Evolutionary conservation across 495 filamentous ascomycete species (phyloP).

Genomic region (Daldinia concentrica): DNA sequence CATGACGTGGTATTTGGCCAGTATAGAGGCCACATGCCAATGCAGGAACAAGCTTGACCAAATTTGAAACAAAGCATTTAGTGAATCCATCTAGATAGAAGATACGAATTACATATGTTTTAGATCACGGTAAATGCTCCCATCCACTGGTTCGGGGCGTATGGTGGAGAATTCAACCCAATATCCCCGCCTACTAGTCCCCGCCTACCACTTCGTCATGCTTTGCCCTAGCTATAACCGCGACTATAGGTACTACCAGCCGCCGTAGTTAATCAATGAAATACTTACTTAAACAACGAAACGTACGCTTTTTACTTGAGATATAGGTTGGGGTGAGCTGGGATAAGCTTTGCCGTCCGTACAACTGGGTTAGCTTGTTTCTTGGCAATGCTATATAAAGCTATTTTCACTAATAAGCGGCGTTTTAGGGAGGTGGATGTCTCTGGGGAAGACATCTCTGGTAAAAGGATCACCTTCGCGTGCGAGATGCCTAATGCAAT

Average conservation of each 20-base stretch:
- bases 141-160: conserved; percentile 14
- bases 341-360: conserved; percentile 10
- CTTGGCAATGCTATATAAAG: conserved; percentile 12
- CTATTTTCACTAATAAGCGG: conserved; percentile 3
- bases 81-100: conserved; percentile 28
- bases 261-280: conserved; percentile 23
- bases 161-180: conserved; percentile 15
- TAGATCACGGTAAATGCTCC: conserved; percentile 21
- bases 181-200: neutral
- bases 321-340: conserved; percentile 4
- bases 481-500: conserved; percentile 27
- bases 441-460: conserved; percentile 15
- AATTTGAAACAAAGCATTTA: conserved; percentile 40
- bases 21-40: conserved; percentile 13
- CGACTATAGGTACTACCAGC: conserved; percentile 10
- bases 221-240: neutral
- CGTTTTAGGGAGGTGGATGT: conserved; percentile 24
- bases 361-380: conserved; percentile 8
- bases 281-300: conserved; percentile 9
- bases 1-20: conserved; percentile 5
- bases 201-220: neutral
- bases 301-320: neutral
- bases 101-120: conserved; percentile 17
- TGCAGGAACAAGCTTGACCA: conserved; percentile 36
- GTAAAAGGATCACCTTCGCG: conserved; percentile 27